Percentiles rank a stretch among this genome's conserved stretches.
Evolutionary conservation across 495 filamentous ascomycete species (phyloP).

Genomic region (Opeltia flavorubescens): DNA sequence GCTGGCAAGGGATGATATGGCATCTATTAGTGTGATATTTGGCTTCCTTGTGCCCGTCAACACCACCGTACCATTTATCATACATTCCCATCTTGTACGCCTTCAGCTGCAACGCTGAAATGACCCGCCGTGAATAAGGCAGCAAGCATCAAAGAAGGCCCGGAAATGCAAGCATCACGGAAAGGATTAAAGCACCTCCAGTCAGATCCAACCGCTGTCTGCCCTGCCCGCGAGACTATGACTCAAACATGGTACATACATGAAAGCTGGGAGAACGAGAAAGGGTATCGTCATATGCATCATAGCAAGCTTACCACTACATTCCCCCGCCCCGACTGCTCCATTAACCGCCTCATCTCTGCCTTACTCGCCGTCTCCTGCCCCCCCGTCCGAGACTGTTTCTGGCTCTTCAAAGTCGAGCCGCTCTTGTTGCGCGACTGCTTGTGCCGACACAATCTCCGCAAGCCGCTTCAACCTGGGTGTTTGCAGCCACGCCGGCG

Average conservation of each 20-base stretch:
- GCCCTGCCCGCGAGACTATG: slow-evolving; percentile 7
- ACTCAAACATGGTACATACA: slow-evolving; percentile 13
- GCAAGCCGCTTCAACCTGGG: slow-evolving; percentile 85
- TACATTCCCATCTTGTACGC: no score
- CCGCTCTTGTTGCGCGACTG: slow-evolving; percentile 85
- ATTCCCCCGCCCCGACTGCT: not conserved
- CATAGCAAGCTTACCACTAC: slow-evolving; percentile 1
- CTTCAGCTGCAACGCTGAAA: no score
- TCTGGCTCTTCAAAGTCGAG: slow-evolving; percentile 39
- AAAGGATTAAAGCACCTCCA: slow-evolving; percentile 11
- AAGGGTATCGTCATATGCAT: slow-evolving; percentile 11
- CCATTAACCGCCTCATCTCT: slow-evolving; percentile 2
- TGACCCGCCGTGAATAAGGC: no score
- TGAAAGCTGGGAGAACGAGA: slow-evolving; percentile 4
- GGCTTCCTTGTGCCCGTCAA: no score
- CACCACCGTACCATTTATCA: no score
- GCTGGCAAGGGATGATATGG: no score
- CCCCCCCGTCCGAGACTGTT: slow-evolving; percentile 29
- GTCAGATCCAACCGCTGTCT: slow-evolving; percentile 12
- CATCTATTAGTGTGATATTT: no score
- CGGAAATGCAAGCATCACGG: slow-evolving; percentile 12
- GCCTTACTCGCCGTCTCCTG: slow-evolving; percentile 3
- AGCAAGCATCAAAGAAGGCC: no score
- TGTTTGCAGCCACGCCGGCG: slow-evolving; percentile 93
- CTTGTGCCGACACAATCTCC: slow-evolving; percentile 93